Conservation (phyloP, 345 rosid species). For the Hypericum androsaemum region DNA sequence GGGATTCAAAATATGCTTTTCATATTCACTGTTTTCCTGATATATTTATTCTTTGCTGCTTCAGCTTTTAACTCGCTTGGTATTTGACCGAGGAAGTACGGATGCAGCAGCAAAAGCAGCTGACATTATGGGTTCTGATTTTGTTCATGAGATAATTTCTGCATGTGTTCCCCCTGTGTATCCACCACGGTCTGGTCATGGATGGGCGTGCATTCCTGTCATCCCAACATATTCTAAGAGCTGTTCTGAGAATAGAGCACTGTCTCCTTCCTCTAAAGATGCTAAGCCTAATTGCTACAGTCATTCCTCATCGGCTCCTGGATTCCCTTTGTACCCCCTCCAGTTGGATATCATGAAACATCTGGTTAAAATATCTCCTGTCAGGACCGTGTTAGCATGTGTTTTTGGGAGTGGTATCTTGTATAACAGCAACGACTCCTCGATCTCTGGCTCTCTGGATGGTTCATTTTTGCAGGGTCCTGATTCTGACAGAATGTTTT, state of each 20-base stretch:
- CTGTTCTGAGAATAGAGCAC: slow-evolving; percentile 51
- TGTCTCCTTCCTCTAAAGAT: slow-evolving; percentile 58
- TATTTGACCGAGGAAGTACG: slow-evolving; percentile 86
- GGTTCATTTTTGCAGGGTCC: slow-evolving; percentile 52
- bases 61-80: slow-evolving; percentile 94
- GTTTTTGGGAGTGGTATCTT: slow-evolving; percentile 92
- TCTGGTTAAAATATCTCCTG: slow-evolving; percentile 88
- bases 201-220: slow-evolving; percentile 95
- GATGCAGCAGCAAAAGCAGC: slow-evolving; percentile 97
- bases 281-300: slow-evolving; percentile 66
- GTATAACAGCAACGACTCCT: slow-evolving; percentile 55
- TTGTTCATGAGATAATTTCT: slow-evolving; percentile 94
- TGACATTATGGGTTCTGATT: slow-evolving; percentile 89
- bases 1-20: not conserved
- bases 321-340: slow-evolving; percentile 78
- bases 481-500: slow-evolving; percentile 67
- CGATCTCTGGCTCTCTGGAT: slow-evolving; percentile 55
- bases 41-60: slow-evolving; percentile 8
- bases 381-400: slow-evolving; percentile 88
- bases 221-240: slow-evolving; percentile 42
- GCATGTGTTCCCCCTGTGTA: slow-evolving; percentile 97
- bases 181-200: slow-evolving; percentile 91
- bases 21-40: not conserved
- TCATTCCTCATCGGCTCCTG: slow-evolving; percentile 63
- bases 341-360: slow-evolving; percentile 84